Evolutionary conservation across 2,329 filamentous ascomycete genomes (phyloP), one percentile per base, ranked within the genome.

Genomic region (Ophiobolus disseminans): DNA sequence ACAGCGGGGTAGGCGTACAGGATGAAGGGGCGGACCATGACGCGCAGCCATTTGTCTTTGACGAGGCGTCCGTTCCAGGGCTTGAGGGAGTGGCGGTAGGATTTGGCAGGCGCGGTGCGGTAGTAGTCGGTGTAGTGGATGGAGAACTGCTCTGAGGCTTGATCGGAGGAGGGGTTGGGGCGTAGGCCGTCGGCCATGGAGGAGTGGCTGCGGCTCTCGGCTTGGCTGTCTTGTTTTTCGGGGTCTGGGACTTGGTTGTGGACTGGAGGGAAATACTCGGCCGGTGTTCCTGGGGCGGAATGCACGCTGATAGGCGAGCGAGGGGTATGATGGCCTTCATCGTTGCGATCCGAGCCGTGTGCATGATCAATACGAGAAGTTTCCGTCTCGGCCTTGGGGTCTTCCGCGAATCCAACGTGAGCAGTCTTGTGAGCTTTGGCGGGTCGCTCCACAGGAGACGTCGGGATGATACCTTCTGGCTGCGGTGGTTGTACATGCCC

Each of bases 1-100:
- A 97, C 89, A 0, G 89, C 84, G 0, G 94, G 94, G 65, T 97
- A 97, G 1, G 87, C 84, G 62, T 87, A 96, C 1, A 97, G 81
- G 37, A 97, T 85, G 53, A 97, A 90, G 0, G 93, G 94, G 1
- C 93, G 83, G 4, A 88, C 34, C 45, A 88, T 87, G 14, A 90
- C 90, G 51, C 86, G 87, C 68, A 87, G 72, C 91, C 92, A 97
- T 8, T 79, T 87, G 63, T 96, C 91, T 11, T 85, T 65, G 13
- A 54, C 60, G 9, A 97, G 82, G 10, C 91, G 85, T 1, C 93
- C 92, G 60, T 91, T 87, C 77, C 83, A 96, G 0, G 88, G 82
- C 48, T 79, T 86, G 1, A 97, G 83, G 32, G 90, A 88, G 65
- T 94, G 85, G 0, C 76, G 48, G 59, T 91, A 96, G 0, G 89